Evolutionary conservation across 805 yeast genomes (phyloP), one percentile per base, ranked within the genome.

Genomic region (Pichia thaimueangensis): DNA sequence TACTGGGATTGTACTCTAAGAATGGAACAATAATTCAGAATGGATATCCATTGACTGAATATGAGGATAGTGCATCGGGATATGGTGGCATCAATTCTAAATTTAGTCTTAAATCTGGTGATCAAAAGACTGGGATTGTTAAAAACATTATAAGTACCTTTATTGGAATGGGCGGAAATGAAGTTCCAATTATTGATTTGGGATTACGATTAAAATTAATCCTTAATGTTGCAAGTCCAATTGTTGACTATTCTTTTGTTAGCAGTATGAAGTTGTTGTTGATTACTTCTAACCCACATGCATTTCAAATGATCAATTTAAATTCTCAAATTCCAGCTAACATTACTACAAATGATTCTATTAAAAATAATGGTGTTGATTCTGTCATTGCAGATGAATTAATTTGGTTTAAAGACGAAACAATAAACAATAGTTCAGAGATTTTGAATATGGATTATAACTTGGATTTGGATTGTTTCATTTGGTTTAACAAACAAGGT

Each of bases 201-300:
- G 60, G 63, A 2, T 48, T 64, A 28, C 52, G 69, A 11, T 48
- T 64, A 30, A 60, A 60, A 40, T 42, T 64, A 27, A 60, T 64
- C n/a, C 46, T 64, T 30, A 62, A 61, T 45, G 57, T 63, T 27
- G 63, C 61, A 32, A 59, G 64, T 45, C 56, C 57, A 3, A 43
- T 62, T 35, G 45, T 53, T 16, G 68, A 63, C 41, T 62, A 43
- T 33, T 51, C 50, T 30, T 56, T 62, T 40, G 38, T 53, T 13
- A 43, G 45, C 5, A 52, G 56, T 40, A 52, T 55, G 28, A 48
- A 53, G 15, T 35, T 64, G 16, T 41, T 63, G 30, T 44, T 63
- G 27, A 57, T 61, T 15, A 58, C 58, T 35, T 41, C 54, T 4
- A 53, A 56, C 15, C 66, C 68, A 6, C 59, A 56, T 39, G 63